Evolutionary conservation across 345 rosid species (phyloP), one percentile per base, ranked within the genome.

Genomic region (Citrus hindsii): DNA sequence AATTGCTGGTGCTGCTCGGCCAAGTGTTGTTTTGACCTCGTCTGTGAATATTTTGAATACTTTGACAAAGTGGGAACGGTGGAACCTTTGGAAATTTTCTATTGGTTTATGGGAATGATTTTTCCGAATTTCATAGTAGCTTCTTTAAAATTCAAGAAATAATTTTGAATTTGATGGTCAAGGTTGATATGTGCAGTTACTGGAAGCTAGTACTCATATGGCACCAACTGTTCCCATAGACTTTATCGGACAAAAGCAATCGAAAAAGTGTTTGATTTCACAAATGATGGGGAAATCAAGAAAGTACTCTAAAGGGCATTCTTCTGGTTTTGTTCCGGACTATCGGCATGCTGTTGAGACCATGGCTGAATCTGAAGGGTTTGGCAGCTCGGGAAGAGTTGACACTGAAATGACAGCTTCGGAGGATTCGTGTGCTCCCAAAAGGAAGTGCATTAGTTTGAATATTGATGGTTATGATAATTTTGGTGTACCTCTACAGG

Each of bases 231-330:
- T 87, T 82, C 93, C 89, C 60, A 79, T 92, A 90, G 92, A 87
- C 77, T 90, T 85, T 76, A 63, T 58, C 63, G 90, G 93, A 69
- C 88, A 82, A 86, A 88, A 86, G 82, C 88, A 78, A 77, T 82
- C 83, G 4, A 79, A 66, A 33, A 85, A 81, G 83, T 76, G 77
- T 79, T 80, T 77, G 55, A 76, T 79, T 53, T 72, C 87, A 4
- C 86, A 79, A 85, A 60, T 62, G 72, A 92, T 90, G 96, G 93
- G 92, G 69, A 95, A 95, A 84, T 90, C 93, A 7, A 79, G 88
- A 77, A 88, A 92, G 81, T 85, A 83, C 80, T 85, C 89, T 18
- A 90, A 92, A 85, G 93, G 92, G 76, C 88, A 70, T 65, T 82
- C 91, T 58, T 84, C 94, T 55, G 92, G 92, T 66, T 90, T 87